Evolutionary conservation across 129 eudicot genomes (phyloP).

Genomic region (Solidago caesia): DNA sequence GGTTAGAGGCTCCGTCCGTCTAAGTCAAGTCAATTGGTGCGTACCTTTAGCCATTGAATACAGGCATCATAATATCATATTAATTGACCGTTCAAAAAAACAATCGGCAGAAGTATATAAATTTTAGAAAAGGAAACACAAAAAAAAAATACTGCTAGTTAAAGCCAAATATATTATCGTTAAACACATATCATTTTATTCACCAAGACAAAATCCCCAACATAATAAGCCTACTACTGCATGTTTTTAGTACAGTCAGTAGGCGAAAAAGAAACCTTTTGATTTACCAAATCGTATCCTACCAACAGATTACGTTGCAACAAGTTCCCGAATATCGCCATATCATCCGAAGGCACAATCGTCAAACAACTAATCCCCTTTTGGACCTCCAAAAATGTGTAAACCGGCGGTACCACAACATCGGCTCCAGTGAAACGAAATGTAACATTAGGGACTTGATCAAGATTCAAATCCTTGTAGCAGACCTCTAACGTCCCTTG

Average conservation of each 20-base stretch:
- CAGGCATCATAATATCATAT: too few relatives aligned
- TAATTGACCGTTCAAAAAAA: too few relatives aligned
- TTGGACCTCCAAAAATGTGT: conserved; percentile 30
- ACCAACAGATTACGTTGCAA: conserved; percentile 42
- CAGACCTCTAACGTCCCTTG: conserved; percentile 28
- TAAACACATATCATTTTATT: too few relatives aligned
- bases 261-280: conserved; percentile 40
- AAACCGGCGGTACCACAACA: conserved; percentile 15
- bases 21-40: too few relatives aligned
- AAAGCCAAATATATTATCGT: too few relatives aligned
- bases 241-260: conserved; percentile 34
- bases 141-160: too few relatives aligned
- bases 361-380: conserved; percentile 36
- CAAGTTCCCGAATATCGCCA: conserved; percentile 46
- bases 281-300: conserved; percentile 43
- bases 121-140: too few relatives aligned
- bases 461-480: conserved; percentile 13
- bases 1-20: too few relatives aligned
- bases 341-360: conserved; percentile 5
- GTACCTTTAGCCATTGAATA: too few relatives aligned
- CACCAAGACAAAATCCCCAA: too few relatives aligned
- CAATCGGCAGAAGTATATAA: too few relatives aligned
- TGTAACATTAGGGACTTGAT: conserved; percentile 27
- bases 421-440: conserved; percentile 48
- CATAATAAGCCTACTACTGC: not conserved